These are phyloP conservation scores for Acephala macrosclerotiorum DNA, from an alignment of 2,329 filamentous ascomycete species.

Conservation along the genomic window DNA sequence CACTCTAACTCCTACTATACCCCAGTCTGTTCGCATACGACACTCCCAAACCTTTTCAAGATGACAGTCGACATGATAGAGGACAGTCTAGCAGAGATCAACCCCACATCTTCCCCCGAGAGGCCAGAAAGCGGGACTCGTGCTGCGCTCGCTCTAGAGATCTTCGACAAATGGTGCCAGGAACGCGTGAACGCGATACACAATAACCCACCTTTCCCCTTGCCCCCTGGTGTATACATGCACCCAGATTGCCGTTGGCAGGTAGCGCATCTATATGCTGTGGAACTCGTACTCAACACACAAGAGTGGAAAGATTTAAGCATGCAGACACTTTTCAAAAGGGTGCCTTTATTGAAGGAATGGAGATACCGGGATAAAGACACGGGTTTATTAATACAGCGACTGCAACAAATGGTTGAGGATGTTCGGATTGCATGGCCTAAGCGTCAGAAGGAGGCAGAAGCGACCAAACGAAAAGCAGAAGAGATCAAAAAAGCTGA, in stretches of 20 bases:
- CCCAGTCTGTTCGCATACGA: too few species aligned
- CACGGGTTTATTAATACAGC: background rate
- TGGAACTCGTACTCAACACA: background rate
- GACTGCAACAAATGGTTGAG: background rate
- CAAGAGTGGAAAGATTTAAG: background rate
- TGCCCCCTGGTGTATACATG: background rate
- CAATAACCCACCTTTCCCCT: background rate
- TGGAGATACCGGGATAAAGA: background rate
- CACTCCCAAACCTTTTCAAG: background rate
- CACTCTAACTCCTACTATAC: too few species aligned
- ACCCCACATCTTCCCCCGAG: background rate
- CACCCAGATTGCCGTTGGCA: background rate
- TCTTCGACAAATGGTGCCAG: background rate
- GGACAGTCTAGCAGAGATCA: background rate
- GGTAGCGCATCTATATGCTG: background rate
- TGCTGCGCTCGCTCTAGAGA: background rate
- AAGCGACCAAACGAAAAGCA: background rate
- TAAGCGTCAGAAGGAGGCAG: background rate
- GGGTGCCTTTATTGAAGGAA: background rate
- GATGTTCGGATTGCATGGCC: background rate
- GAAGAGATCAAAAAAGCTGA: background rate
- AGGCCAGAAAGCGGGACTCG: background rate
- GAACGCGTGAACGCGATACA: background rate
- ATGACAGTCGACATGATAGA: background rate
- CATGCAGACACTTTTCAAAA: background rate